These are phyloP conservation scores for Martiniozyma abietophila DNA, from an alignment of 805 yeast species.

Conservation along the genomic window DNA sequence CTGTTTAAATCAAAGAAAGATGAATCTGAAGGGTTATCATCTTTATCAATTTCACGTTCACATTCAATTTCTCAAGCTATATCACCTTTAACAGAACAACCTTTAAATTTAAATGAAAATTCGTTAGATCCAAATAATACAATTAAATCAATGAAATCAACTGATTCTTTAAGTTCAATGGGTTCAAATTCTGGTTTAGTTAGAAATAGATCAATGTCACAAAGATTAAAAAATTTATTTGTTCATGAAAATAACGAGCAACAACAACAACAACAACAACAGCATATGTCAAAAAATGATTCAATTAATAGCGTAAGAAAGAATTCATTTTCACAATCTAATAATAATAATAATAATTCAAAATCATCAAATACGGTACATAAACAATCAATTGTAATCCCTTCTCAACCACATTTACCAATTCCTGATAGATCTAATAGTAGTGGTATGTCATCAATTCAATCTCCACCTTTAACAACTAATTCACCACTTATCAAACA, in stretches of 20 bases:
- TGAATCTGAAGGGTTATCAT: conserved; percentile 2
- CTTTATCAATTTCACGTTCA: not conserved
- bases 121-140: not conserved
- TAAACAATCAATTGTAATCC: conserved; percentile 3
- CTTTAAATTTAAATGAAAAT: not conserved
- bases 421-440: conserved; percentile 13
- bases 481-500: no score
- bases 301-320: no score
- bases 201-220: conserved; percentile 24
- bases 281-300: no score
- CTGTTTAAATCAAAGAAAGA: conserved; percentile 5
- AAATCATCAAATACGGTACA: conserved; percentile 2
- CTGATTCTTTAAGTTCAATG: no score
- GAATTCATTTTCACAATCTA: no score
- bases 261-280: no score
- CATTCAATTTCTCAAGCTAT: not conserved
- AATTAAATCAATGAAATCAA: not conserved
- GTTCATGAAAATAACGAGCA: conserved; percentile 10
- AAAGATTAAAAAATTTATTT: conserved; percentile 24
- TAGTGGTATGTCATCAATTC: no score
- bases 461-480: no score
- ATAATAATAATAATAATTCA: conserved; percentile 2
- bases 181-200: no score
- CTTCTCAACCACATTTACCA: conserved; percentile 7
- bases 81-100: conserved; percentile 1